Percentiles rank a stretch among this genome's conserved stretches.
Conservation (phyloP, 306 rosid species). For the Urtica urens region DNA sequence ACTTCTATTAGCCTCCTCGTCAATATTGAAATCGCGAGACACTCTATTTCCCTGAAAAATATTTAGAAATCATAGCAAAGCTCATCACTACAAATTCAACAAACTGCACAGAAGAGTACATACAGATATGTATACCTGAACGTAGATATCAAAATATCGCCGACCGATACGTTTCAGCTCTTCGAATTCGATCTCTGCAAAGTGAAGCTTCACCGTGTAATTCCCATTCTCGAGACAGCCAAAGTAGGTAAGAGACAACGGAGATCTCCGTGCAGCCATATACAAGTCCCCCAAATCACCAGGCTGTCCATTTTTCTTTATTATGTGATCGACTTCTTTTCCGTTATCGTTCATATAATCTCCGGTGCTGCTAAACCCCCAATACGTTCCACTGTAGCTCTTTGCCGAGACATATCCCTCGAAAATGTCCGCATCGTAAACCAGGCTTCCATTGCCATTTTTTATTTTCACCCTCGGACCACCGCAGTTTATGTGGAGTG, state of each 20-base stretch:
- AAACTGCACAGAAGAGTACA: neutral
- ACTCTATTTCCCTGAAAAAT: conserved; percentile 4
- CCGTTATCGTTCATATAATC: conserved; percentile 6
- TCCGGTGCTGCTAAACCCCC: conserved; percentile 36
- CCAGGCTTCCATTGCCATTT: conserved; percentile 5
- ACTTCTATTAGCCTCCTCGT: conserved; percentile 9
- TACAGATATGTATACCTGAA: conserved; percentile 47
- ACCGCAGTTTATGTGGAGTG: conserved; percentile 39
- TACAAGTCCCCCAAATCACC: neutral
- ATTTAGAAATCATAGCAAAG: too few species aligned
- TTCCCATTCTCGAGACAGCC: conserved; percentile 25
- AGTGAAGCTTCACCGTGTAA: conserved; percentile 30
- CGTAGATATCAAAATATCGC: conserved; percentile 30
- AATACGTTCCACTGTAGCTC: neutral
- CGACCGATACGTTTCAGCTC: conserved; percentile 25
- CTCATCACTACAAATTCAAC: too few species aligned
- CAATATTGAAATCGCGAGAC: conserved; percentile 11
- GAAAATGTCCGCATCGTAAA: conserved; percentile 17
- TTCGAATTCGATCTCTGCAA: conserved; percentile 23
- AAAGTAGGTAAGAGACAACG: conserved; percentile 32
- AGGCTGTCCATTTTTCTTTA: neutral
- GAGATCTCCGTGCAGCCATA: conserved; percentile 20
- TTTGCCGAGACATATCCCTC: conserved; percentile 15
- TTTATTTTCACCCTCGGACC: conserved; percentile 18
- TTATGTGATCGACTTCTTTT: neutral